Evolutionary conservation across 371 early-diverging fungal species (phyloP), one percentile per base, ranked within the genome.

Genomic region (Syncephalastrum monosporum): DNA sequence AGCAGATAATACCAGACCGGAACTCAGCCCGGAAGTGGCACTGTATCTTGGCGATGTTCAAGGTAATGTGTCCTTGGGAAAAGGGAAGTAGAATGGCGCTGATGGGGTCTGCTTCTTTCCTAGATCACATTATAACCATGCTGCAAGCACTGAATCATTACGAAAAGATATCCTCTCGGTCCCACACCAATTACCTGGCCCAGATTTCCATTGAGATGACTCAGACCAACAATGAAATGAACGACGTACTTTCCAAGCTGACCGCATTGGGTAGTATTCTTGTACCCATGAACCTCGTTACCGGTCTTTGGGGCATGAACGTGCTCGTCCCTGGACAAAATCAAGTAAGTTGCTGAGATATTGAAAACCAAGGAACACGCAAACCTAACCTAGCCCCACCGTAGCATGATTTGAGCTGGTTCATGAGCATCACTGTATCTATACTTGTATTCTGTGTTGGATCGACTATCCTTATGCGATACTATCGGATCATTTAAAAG

Each of bases 151-250:
- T 96, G 5, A 76, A 81, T 38, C 96, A 96, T 56, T 93, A 91
- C 60, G 97, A 97, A 68, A 91, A 89, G 59, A 91, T 96, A 23
- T 82, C 97, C 4, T 88, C 91, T 2, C 78, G 97, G 19, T 86
- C 95, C 0, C 98, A 98, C 67, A 86, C 91, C 13, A 98, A 96
- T 61, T 98, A 98, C 60, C 75, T 98, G 55, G 99, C 98, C 1
- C 95, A 96, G 61, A 97, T 98, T 41, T 90, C 90, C 3, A 93
- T 98, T 43, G 98, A 97, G 70, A 90, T 98, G 68, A 98, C 97
- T 8, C 92, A 94, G 65, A 86, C 95, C 5, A 92, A 92, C 41
- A 95, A 95, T 68, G 72, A 87, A 53, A 95, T 95, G 41, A 94
- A 95, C 62, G 92, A 91, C 49, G 91, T 94, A 0, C 85, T 96